Conservation (phyloP, 2,329 filamentous ascomycete species). For the Thelonectria olida region DNA sequence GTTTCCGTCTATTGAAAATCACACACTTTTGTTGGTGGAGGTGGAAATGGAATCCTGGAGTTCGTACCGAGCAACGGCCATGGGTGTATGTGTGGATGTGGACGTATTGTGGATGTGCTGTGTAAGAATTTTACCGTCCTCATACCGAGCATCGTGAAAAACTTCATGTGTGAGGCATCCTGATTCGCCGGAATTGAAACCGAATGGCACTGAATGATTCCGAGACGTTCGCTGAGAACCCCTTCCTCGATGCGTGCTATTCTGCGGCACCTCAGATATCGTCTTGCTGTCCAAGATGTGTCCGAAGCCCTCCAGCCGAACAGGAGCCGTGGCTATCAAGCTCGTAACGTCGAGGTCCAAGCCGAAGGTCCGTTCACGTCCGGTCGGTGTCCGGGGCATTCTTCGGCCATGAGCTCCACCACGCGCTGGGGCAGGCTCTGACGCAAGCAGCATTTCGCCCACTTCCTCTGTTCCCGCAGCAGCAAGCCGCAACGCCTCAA, state of each 20-base stretch:
- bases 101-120: background rate
- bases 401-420: slow-evolving; percentile 34
- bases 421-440: slow-evolving; percentile 27
- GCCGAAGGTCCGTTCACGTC: slow-evolving; percentile 37
- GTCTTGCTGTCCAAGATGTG: slow-evolving; percentile 1
- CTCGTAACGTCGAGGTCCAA: slow-evolving; percentile 34
- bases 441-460: slow-evolving; percentile 32
- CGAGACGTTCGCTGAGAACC: background rate
- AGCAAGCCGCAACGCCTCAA: background rate
- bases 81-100: slow-evolving; percentile 4
- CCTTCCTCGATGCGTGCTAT: background rate
- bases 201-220: background rate
- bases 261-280: background rate
- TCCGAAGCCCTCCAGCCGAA: slow-evolving; percentile 27
- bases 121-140: background rate
- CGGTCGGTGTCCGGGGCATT: slow-evolving; percentile 40
- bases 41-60: slow-evolving; percentile 3
- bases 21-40: slow-evolving; percentile 17
- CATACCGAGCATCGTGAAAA: slow-evolving; percentile 4
- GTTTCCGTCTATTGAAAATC: slow-evolving; percentile 14
- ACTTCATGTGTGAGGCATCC: background rate
- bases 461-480: slow-evolving; percentile 19
- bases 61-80: slow-evolving; percentile 3
- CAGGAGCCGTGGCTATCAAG: slow-evolving; percentile 23
- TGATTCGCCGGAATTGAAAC: slow-evolving; percentile 2